Evolutionary conservation across 2,329 filamentous ascomycete species (phyloP).

Genomic region (Sphaerulina musiva): DNA sequence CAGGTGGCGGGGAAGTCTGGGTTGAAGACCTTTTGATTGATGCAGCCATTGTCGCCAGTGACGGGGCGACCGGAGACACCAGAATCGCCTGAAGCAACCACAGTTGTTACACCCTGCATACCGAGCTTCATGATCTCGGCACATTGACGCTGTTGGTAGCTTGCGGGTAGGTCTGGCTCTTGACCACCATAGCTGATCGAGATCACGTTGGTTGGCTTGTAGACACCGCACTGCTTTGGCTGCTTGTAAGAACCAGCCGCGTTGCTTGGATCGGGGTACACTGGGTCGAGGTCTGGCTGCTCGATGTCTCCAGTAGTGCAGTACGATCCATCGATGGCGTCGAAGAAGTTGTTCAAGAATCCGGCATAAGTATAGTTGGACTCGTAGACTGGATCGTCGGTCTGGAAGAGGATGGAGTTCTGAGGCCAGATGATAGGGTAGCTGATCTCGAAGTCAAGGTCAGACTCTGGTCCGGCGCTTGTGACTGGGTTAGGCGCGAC

Average conservation of each 20-base stretch:
- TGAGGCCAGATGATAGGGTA: conserved; percentile 50
- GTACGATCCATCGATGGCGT: conserved; percentile 49
- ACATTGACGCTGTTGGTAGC: conserved; percentile 48
- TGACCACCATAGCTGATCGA: conserved; percentile 55
- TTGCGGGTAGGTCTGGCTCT: conserved; percentile 48
- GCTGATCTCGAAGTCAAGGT: conserved; percentile 47
- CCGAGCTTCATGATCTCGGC: conserved; percentile 46
- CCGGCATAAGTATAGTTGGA: conserved; percentile 33
- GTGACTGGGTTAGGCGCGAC: conserved; percentile 36
- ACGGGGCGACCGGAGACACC: conserved; percentile 34
- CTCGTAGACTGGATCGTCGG: conserved; percentile 36
- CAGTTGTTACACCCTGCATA: conserved; percentile 44
- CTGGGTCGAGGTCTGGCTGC: conserved; percentile 45
- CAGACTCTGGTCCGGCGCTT: conserved; percentile 43
- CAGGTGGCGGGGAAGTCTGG: conserved; percentile 38
- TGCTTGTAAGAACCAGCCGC: conserved; percentile 40
- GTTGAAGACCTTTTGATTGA: conserved; percentile 34
- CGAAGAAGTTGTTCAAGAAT: conserved; percentile 41
- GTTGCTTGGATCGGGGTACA: conserved; percentile 37
- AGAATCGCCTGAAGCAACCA: conserved; percentile 46
- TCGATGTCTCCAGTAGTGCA: conserved; percentile 42
- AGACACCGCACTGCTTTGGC: conserved; percentile 39
- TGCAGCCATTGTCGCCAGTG: conserved; percentile 34
- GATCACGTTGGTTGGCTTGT: conserved; percentile 52
- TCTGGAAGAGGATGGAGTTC: conserved; percentile 44